Conservation (phyloP, 164 flowering plant genomes). For the Aristolochia fimbriata region DNA sequence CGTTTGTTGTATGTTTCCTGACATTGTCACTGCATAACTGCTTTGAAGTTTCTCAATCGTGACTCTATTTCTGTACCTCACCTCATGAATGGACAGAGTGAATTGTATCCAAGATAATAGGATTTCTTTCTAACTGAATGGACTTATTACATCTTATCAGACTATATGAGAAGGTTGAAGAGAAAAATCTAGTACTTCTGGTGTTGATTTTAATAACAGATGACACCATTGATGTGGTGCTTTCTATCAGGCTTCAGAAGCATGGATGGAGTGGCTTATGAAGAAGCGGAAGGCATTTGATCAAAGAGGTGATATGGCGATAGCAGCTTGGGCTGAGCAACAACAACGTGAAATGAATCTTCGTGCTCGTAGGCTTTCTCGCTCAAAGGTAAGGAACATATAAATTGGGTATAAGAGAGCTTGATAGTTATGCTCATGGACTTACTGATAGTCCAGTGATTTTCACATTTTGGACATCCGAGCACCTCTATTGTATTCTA, state of each 20-base stretch:
- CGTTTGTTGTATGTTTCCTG: neutral
- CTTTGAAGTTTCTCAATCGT: too few species aligned
- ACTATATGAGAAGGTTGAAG: neutral
- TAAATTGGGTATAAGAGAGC: too few species aligned
- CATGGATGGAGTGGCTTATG: constrained; percentile 98
- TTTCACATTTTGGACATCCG: too few species aligned
- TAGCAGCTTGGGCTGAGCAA: constrained; percentile 97
- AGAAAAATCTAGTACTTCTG: neutral
- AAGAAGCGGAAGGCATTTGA: constrained; percentile 93
- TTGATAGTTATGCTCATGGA: too few species aligned
- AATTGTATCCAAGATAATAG: neutral
- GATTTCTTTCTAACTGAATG: neutral
- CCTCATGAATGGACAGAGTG: too few species aligned
- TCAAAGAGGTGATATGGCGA: constrained; percentile 97
- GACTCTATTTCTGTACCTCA: too few species aligned
- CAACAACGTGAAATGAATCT: constrained; percentile 84
- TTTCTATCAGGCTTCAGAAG: constrained; percentile 75
- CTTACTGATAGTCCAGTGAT: too few species aligned
- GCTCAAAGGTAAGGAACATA: constrained; percentile 61
- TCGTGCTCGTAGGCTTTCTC: constrained; percentile 79
- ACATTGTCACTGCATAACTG: too few species aligned
- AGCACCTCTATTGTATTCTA: too few species aligned
- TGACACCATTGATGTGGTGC: neutral
- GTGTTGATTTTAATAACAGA: too few species aligned
- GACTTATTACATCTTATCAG: neutral